Conservation (phyloP, 257 asterid genomes). For the Nicotiana sylvestris region DNA sequence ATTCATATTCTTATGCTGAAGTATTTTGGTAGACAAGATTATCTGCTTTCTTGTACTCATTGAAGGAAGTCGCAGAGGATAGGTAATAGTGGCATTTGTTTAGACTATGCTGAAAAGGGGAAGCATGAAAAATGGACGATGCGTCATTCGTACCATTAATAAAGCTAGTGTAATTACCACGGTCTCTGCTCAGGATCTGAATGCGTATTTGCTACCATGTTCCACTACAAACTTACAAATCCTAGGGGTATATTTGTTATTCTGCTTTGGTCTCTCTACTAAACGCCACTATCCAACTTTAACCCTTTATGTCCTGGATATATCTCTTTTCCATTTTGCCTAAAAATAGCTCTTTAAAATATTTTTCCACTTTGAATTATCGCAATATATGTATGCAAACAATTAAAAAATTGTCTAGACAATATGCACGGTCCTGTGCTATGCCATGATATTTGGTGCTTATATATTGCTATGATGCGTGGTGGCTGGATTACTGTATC, state of each 20-base stretch:
- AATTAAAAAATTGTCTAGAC: background rate
- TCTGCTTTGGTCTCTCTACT: background rate
- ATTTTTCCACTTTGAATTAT: background rate
- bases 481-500: background rate
- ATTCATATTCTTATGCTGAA: background rate
- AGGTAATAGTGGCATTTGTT: background rate
- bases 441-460: background rate
- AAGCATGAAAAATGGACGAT: background rate
- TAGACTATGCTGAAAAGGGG: background rate
- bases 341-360: background rate
- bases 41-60: background rate
- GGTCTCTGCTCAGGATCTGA: background rate
- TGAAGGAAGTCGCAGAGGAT: background rate
- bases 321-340: background rate
- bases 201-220: background rate
- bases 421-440: background rate
- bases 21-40: background rate
- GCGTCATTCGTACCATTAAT: background rate
- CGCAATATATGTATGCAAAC: background rate
- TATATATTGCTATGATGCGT: background rate
- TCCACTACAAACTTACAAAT: background rate
- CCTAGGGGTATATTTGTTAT: background rate
- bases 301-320: background rate
- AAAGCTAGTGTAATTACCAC: background rate
- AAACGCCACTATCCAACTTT: background rate